phyloP scores from a whole-genome alignment of 73 alveolate species.

The Stentor coeruleus region DNA sequence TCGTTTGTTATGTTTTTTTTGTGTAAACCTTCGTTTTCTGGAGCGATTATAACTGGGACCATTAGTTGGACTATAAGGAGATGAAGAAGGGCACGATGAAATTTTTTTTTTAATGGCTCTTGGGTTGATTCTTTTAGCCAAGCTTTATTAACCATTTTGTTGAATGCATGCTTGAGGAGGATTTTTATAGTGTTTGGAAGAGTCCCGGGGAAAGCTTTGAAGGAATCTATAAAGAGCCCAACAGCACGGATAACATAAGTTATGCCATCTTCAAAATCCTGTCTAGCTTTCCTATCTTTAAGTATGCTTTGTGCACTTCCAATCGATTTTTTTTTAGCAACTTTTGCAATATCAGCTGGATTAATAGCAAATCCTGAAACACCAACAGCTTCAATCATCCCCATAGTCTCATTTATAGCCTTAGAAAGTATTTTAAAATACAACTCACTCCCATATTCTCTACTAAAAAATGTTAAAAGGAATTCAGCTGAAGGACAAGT shows the following conservation, averaged over 20 bases:
- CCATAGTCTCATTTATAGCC: background rate
- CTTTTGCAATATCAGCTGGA: background rate
- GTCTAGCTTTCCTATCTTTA: background rate
- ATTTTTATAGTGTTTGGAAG: slow-evolving; percentile 12
- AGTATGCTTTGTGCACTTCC: background rate
- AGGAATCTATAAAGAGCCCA: background rate
- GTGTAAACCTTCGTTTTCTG: background rate
- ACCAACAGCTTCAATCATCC: background rate
- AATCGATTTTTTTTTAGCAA: background rate
- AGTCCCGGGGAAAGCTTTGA: background rate
- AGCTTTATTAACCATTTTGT: slow-evolving; percentile 6
- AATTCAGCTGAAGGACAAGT: slow-evolving; percentile 7
- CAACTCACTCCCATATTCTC: slow-evolving; percentile 9
- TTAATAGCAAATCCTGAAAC: background rate
- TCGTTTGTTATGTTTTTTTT: background rate
- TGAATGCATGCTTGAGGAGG: slow-evolving; percentile 4
- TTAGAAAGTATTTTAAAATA: background rate
- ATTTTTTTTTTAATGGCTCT: background rate
- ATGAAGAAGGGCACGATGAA: background rate
- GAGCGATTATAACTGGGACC: slow-evolving; percentile 5
- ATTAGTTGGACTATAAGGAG: background rate
- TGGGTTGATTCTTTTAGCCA: background rate
- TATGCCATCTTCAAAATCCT: background rate
- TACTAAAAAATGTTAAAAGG: slow-evolving; percentile 10
- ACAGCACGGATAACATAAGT: slow-evolving; percentile 2